Base-by-base conservation (phyloP, 2,329 filamentous ascomycete genomes). In the Dissoconium aciculare region DNA sequence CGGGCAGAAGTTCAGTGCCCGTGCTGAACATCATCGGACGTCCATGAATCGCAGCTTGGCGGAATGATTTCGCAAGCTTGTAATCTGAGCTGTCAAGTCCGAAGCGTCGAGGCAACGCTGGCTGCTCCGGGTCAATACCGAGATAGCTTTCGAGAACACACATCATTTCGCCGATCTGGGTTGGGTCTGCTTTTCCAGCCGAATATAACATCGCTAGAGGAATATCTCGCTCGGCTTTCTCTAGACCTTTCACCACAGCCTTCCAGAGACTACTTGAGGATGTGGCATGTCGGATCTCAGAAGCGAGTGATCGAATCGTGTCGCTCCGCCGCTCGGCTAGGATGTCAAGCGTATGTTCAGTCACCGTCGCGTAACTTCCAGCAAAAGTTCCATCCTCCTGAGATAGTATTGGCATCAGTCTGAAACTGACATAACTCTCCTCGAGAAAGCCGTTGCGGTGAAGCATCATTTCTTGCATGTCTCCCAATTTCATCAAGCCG, bases 361-460 rank as follows among this genome's bases (percentile, higher is more conserved):
- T 33, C 8, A 42, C 34, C 5, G 35, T 40, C 12, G 39, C 37
- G 6, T 40, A 15, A 11, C 33, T 36, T 2, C 40, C 40, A 5
- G 26, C 28, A 5, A 40, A 30, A 17, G 30, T 14, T 1, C 40
- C 40, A 24, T 38, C 34, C 6, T 40, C 40, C 5, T 30, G 35
- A 8, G 19, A 23, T 17, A 42, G 26, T 3, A 40, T 27, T 9
- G 40, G 40, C 10, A 42, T 24, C n/a, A 42, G 32, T 27, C 37
- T 42, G 37, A 35, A 42, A 10, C 25, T 28, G 23, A 36, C 38
- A 16, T 21, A 23, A 32, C 32, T 38, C 32, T 42, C 40, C 33
- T 42, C 37, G 10, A 42, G 28, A 14, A 42, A 40, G n/a, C 40
- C 40, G 5, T 38, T 19, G 5, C 40, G 31, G n/a, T 23, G 19